phyloP scores from a whole-genome alignment of 257 asterid species.

The Primulina tabacum region DNA sequence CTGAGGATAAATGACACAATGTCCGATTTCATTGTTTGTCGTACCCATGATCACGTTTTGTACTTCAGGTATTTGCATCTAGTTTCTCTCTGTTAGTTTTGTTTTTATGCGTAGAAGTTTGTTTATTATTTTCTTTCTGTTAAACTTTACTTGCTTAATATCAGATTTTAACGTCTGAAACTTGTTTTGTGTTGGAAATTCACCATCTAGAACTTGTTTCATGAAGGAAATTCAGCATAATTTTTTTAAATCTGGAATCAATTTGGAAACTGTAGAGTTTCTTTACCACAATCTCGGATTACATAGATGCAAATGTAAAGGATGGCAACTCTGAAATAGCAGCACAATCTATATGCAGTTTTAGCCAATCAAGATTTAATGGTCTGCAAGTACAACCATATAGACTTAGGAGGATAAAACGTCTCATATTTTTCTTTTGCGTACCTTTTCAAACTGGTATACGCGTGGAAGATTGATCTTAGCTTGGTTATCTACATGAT shows the following conservation, averaged over 20 bases:
- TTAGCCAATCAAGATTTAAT: too few species aligned
- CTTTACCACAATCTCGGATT: too few species aligned
- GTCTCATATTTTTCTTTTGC: too few species aligned
- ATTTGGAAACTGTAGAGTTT: background rate
- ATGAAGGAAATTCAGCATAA: background rate
- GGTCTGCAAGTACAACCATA: too few species aligned
- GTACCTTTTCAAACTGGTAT: too few species aligned
- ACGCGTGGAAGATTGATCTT: too few species aligned
- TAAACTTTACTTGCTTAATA: background rate
- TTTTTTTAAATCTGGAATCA: background rate
- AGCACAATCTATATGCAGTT: too few species aligned
- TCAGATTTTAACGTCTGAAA: background rate
- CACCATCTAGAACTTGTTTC: background rate
- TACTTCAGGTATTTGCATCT: constrained; percentile 74
- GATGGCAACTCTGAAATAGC: too few species aligned
- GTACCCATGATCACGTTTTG: constrained; percentile 84
- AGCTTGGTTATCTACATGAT: too few species aligned
- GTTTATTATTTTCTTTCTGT: background rate
- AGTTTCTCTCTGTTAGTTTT: constrained; percentile 13
- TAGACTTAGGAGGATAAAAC: too few species aligned
- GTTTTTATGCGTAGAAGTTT: background rate
- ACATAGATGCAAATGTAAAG: too few species aligned
- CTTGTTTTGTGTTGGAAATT: constrained; percentile 6
- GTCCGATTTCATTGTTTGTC: constrained; percentile 97
- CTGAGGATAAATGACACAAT: constrained; percentile 81